Base-by-base conservation (phyloP, 2,329 filamentous ascomycete species). In the Cladosporium oxysporum region DNA sequence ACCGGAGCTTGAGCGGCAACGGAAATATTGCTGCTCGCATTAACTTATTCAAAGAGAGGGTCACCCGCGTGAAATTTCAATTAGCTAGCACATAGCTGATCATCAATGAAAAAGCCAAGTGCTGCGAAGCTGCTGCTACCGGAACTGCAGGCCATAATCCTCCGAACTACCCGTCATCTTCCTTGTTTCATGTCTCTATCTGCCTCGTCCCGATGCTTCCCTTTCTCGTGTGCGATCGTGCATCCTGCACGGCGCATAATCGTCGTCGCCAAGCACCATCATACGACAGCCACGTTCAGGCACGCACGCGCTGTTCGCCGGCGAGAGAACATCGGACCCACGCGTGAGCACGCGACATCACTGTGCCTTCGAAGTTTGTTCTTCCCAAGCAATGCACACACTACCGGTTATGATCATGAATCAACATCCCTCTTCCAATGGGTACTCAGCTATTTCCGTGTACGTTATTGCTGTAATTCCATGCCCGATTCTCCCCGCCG, bases 291-390 rank as follows among this genome's bases (percentile, higher is more conserved):
- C 31, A 37, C 53, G n/a, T 58, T 58, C 53, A 53, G 50, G 50
- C 53, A 58, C 35, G 50, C 53, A 58, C 35, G 57, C 57, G 57
- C 57, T 41, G 31, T 59, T 44, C 41, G 41, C 41, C 35, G 57
- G 28, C 26, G 50, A 31, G 26, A 53, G 12, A 52, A 52, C 35
- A 11, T 10, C 12, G 33, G 55, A 28, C 23, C 57, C 57, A 59
- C 57, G 52, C 52, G 57, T 41, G 53, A 31, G 57, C 57, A 59
- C 57, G 57, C 57, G 57, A 59, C 57, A 59, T 44, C 23, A 29
- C 8, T 44, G 35, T 59, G 35, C 57, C 3, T 59, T 28, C 21
- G 16, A 59, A 59, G 10, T 59, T 35, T 59, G 14, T n/a, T 31
- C 28, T 26, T 59, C 11, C 35, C 28, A 23, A 23, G 21, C n/a